phyloP scores from a whole-genome alignment of 2,329 filamentous ascomycete genomes.

The Neocucurbitaria cava region DNA sequence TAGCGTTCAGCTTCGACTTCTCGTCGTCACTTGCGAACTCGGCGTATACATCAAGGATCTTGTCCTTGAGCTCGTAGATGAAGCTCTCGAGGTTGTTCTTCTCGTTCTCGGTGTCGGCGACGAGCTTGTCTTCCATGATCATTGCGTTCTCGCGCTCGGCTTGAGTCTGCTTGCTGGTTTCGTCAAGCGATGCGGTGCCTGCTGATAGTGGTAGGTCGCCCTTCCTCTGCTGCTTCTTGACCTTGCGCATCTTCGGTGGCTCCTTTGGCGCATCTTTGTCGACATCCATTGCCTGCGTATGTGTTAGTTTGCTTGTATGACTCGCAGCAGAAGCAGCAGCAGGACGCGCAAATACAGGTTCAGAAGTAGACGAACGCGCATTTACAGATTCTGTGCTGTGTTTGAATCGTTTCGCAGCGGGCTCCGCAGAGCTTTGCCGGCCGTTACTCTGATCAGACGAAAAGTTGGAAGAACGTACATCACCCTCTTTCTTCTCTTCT shows the following conservation, averaged over 20 bases:
- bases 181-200: conserved; percentile 81
- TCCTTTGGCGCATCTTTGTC: conserved; percentile 49
- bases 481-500: conserved; percentile 67
- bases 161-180: conserved; percentile 68
- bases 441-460: conserved; percentile 29
- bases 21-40: conserved; percentile 91
- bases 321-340: conserved; percentile 31
- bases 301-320: conserved; percentile 36
- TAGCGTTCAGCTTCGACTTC: conserved; percentile 83
- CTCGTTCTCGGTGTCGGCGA: conserved; percentile 97
- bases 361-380: conserved; percentile 37
- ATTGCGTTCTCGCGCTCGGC: conserved; percentile 86
- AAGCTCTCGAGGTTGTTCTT: conserved; percentile 99
- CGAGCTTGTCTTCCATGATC: conserved; percentile 98
- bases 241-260: conserved; percentile 85
- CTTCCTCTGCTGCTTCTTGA: conserved; percentile 99
- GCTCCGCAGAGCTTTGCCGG: conserved; percentile 28
- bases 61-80: conserved; percentile 96
- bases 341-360: conserved; percentile 36
- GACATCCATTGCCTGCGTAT: conserved; percentile 48
- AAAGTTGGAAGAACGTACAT: conserved; percentile 65
- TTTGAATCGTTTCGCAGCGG: conserved; percentile 43
- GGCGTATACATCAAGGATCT: conserved; percentile 89
- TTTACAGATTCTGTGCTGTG: conserved; percentile 28
- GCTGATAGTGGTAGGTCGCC: conserved; percentile 88